Conservation (phyloP, 2,329 filamentous ascomycete species). For the Verruconis gallopava region DNA sequence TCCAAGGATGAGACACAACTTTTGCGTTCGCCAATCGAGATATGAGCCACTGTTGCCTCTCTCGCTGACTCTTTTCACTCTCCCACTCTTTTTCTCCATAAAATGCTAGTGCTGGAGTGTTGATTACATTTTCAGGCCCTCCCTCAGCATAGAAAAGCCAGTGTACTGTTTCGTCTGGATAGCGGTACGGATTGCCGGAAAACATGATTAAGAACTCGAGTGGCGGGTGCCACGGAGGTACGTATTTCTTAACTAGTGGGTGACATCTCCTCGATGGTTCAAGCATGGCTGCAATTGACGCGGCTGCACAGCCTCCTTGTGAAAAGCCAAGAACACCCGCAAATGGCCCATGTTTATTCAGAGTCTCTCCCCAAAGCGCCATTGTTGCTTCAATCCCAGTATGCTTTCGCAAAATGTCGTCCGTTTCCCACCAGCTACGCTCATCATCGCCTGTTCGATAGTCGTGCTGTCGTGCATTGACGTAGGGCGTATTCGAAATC, state of each 20-base stretch:
- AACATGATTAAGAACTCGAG: constrained; percentile 7
- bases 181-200: constrained; percentile 7
- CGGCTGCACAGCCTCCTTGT: constrained; percentile 5
- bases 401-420: background rate
- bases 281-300: constrained; percentile 8
- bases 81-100: constrained; percentile 6
- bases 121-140: constrained; percentile 2
- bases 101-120: constrained; percentile 4
- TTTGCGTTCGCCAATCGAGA: background rate
- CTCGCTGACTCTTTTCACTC: background rate
- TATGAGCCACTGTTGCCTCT: background rate
- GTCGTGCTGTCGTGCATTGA: constrained; percentile 4
- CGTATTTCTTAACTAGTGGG: constrained; percentile 5
- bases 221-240: constrained; percentile 4
- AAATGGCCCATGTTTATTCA: constrained; percentile 5
- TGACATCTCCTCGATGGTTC: constrained; percentile 2
- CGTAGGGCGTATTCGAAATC: constrained; percentile 2
- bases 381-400: constrained; percentile 3
- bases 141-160: constrained; percentile 6
- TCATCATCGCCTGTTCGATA: constrained; percentile 5
- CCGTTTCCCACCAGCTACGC: constrained; percentile 8
- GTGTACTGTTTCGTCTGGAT: background rate
- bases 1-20: constrained; percentile 2
- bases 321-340: constrained; percentile 4
- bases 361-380: constrained; percentile 5